Percentiles rank a stretch among this genome's conserved stretches.
Evolutionary conservation across 345 rosid species (phyloP).

Genomic region (Citrus hindsii): DNA sequence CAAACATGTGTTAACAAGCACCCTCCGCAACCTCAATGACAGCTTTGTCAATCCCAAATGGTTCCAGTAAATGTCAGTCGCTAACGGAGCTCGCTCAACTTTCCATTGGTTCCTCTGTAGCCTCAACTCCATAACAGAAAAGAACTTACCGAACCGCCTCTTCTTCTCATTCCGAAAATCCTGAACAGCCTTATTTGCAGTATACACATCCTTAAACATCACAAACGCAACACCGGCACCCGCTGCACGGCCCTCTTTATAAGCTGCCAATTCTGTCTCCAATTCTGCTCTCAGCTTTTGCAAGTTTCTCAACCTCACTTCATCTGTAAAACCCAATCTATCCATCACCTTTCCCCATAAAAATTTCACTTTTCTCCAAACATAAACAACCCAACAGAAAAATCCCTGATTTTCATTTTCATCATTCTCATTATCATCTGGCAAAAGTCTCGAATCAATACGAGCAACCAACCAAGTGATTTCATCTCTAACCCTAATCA

Average conservation of each 20-base stretch:
- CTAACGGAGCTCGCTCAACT: constrained; percentile 94
- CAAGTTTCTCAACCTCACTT: constrained; percentile 59
- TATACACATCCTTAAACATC: constrained; percentile 86
- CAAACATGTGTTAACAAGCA: constrained; percentile 79
- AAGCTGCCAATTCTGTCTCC: constrained; percentile 65
- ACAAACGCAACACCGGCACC: constrained; percentile 96
- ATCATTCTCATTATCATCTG: constrained; percentile 35
- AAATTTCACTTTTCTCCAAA: constrained; percentile 38
- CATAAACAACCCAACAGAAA: constrained; percentile 11
- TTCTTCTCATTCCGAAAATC: constrained; percentile 77
- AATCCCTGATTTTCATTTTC: constrained; percentile 28
- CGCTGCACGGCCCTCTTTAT: constrained; percentile 72
- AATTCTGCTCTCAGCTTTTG: constrained; percentile 78
- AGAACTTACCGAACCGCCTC: constrained; percentile 80
- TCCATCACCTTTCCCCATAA: constrained; percentile 44
- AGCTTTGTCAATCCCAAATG: constrained; percentile 83
- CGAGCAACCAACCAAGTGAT: constrained; percentile 88
- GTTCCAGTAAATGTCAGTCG: constrained; percentile 96
- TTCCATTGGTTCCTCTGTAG: constrained; percentile 97
- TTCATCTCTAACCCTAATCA: constrained; percentile 79
- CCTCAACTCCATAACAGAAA: constrained; percentile 75
- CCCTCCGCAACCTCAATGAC: constrained; percentile 63
- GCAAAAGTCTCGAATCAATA: constrained; percentile 71
- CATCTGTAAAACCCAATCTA: constrained; percentile 65
- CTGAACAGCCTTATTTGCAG: constrained; percentile 92